These are phyloP conservation scores for Fusarium tricinctum DNA, from an alignment of 2,329 filamentous ascomycete species.

Conservation along the genomic window DNA sequence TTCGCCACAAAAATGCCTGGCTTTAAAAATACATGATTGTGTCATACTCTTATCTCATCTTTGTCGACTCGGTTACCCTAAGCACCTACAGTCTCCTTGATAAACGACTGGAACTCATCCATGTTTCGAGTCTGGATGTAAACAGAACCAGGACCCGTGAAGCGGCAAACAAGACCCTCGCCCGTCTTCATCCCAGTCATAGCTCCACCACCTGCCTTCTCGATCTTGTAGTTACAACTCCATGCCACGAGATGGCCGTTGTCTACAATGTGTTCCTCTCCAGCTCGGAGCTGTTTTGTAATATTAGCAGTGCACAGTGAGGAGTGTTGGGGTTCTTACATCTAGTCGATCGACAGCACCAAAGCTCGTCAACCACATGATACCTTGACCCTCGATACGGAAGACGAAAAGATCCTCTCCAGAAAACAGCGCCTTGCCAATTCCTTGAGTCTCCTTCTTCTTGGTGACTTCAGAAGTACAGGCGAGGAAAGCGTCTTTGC, in stretches of 20 bases:
- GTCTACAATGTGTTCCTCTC: neutral
- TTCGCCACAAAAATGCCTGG: too few relatives aligned
- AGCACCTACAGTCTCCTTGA: neutral
- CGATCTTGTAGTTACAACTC: neutral
- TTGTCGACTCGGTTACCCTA: too few relatives aligned
- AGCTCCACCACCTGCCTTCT: neutral
- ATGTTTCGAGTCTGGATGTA: neutral
- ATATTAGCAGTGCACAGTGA: neutral
- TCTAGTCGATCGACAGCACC: constrained; percentile 1
- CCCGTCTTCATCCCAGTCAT: neutral
- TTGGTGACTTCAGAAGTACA: neutral
- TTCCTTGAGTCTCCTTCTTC: neutral
- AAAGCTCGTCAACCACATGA: constrained; percentile 8
- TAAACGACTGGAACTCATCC: neutral
- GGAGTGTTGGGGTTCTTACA: neutral
- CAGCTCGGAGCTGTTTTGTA: neutral
- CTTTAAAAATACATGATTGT: too few relatives aligned
- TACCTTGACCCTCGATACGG: neutral
- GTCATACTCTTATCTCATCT: too few relatives aligned
- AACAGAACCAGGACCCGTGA: neutral
- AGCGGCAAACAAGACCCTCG: neutral
- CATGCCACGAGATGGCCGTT: neutral
- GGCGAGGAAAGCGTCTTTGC: constrained; percentile 1
- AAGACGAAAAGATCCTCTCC: constrained; percentile 2
- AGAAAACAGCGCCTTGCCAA: neutral